phyloP scores from a whole-genome alignment of 177 flowering plant genomes.

The Vitis hybrid region DNA sequence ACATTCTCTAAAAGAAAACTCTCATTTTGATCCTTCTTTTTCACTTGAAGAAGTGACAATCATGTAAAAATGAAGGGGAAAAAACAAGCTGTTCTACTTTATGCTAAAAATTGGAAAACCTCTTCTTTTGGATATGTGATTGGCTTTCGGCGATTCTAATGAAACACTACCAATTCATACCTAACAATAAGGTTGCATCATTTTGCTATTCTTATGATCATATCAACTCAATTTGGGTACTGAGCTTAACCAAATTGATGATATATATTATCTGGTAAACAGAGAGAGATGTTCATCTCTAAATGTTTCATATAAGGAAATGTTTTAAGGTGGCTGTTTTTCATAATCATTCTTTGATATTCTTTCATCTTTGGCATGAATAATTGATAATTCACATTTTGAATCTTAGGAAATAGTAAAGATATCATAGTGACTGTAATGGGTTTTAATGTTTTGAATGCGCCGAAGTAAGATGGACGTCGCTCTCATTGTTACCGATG shows the following conservation, averaged over 20 bases:
- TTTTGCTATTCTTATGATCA: not conserved
- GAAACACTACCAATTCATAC: conserved; percentile 2
- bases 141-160: not conserved
- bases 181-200: not conserved
- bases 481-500: conserved; percentile 20
- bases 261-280: too few relatives aligned
- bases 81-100: conserved; percentile 6
- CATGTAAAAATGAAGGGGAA: not conserved
- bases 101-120: conserved; percentile 12
- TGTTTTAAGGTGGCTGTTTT: too few relatives aligned
- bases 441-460: not conserved
- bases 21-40: not conserved
- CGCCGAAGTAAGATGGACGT: not conserved
- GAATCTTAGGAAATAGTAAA: not conserved
- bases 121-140: not conserved
- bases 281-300: too few relatives aligned
- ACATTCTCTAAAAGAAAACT: not conserved
- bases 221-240: not conserved
- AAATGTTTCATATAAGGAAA: too few relatives aligned
- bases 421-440: not conserved
- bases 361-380: not conserved
- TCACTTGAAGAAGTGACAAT: not conserved
- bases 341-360: not conserved
- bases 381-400: not conserved
- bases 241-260: too few relatives aligned